These are phyloP conservation scores for Penicillium nordicum DNA, from an alignment of 2,329 filamentous ascomycete genomes.

Conservation along the genomic window DNA sequence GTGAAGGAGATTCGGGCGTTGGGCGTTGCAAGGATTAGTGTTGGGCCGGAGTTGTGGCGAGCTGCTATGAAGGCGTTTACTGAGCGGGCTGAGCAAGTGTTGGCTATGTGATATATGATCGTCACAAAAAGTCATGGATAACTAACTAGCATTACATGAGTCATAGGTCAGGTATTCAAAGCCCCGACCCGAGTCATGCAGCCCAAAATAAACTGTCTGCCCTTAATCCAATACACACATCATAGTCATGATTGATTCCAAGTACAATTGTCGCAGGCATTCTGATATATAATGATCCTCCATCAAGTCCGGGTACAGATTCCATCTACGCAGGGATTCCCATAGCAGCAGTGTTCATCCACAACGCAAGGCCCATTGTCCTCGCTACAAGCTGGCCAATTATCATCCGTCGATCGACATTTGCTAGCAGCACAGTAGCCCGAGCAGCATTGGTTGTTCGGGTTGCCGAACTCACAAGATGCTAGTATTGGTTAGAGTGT, in stretches of 20 bases:
- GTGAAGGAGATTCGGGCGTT: slow-evolving; percentile 46
- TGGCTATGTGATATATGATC: neutral
- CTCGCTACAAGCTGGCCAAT: slow-evolving; percentile 30
- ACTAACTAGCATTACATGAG: neutral
- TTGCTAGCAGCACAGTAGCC: slow-evolving; percentile 30
- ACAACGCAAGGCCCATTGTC: slow-evolving; percentile 24
- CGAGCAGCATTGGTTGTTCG: slow-evolving; percentile 25
- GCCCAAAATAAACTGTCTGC: neutral
- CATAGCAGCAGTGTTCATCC: slow-evolving; percentile 31
- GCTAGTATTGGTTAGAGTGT: neutral
- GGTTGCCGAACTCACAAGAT: slow-evolving; percentile 19
- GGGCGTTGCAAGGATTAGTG: slow-evolving; percentile 55
- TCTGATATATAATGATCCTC: neutral
- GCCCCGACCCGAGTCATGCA: neutral
- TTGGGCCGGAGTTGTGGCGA: slow-evolving; percentile 50
- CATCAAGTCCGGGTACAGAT: slow-evolving; percentile 15
- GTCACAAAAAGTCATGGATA: too few relatives aligned
- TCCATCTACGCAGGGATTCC: slow-evolving; percentile 25
- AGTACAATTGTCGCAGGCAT: neutral
- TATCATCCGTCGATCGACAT: slow-evolving; percentile 27
- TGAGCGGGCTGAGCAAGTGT: slow-evolving; percentile 29
- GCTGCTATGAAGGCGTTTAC: slow-evolving; percentile 38
- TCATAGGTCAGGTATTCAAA: neutral
- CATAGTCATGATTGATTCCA: neutral
- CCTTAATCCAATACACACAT: neutral